These are phyloP conservation scores for Citropsis articulata DNA, from an alignment of 345 rosid genomes.

Conservation along the genomic window DNA sequence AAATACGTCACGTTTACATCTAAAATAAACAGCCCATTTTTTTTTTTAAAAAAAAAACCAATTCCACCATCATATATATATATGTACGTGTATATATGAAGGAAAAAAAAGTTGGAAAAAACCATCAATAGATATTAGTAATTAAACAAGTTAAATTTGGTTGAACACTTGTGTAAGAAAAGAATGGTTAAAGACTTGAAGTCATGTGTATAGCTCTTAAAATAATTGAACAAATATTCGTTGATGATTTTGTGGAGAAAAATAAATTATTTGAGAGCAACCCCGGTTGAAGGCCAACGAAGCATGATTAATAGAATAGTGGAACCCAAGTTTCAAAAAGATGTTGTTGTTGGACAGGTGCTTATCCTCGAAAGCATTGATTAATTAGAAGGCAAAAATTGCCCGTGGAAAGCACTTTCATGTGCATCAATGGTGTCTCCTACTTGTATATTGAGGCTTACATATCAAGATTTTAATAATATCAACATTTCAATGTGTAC, in stretches of 20 bases:
- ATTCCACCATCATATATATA: too few species aligned
- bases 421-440: background rate
- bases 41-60: too few species aligned
- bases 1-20: background rate
- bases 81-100: too few species aligned
- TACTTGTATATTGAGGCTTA: background rate
- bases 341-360: background rate
- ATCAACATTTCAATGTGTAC: background rate
- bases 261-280: background rate
- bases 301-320: background rate
- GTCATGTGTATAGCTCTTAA: too few species aligned
- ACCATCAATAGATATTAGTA: too few species aligned
- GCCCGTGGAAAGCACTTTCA: background rate
- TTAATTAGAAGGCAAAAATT: conserved; percentile 15
- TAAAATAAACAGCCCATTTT: background rate
- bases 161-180: too few species aligned
- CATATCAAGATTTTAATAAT: background rate
- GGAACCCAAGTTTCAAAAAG: conserved; percentile 2
- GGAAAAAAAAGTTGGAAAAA: too few species aligned
- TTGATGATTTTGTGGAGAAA: background rate
- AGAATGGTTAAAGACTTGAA: too few species aligned
- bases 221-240: background rate
- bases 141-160: too few species aligned
- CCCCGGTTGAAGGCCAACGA: background rate
- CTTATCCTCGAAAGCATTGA: conserved; percentile 17